Percentiles rank a stretch among this genome's conserved stretches.
phyloP scores from a whole-genome alignment of 768 basidiomycete genomes.

The Neoboletus brunneissimus region DNA sequence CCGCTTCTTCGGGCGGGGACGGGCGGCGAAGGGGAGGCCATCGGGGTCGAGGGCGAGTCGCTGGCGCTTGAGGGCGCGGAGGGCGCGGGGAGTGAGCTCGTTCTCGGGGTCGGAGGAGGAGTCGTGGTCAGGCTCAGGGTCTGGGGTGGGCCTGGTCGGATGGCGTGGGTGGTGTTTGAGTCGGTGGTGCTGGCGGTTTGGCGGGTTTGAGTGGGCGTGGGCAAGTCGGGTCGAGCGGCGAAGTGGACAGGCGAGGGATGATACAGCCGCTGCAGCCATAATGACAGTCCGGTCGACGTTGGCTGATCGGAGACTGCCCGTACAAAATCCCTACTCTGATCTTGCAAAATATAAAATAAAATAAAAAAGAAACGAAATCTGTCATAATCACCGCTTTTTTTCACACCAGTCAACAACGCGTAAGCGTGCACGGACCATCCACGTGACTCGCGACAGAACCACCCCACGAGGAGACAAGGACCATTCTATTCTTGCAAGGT shows the following conservation, averaged over 20 bases:
- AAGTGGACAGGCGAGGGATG: conserved; percentile 27
- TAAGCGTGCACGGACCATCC: conserved; percentile 28
- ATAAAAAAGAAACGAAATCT: background rate
- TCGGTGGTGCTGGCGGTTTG: background rate
- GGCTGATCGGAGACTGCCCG: conserved; percentile 12
- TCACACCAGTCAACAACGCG: conserved; percentile 17
- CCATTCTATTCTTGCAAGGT: no score
- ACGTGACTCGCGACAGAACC: conserved; percentile 14
- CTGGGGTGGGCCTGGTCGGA: background rate
- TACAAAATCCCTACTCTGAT: background rate
- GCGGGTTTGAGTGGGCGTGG: conserved; percentile 13
- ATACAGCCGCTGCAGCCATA: conserved; percentile 32
- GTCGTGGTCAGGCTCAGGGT: conserved; percentile 22
- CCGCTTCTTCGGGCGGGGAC: conserved; percentile 18
- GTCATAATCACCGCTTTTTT: background rate
- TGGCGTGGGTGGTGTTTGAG: background rate
- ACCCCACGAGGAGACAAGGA: no score
- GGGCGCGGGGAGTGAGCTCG: conserved; percentile 34
- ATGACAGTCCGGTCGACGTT: conserved; percentile 17
- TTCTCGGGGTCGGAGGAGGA: conserved; percentile 25
- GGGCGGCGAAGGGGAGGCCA: conserved; percentile 18
- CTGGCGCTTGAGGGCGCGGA: conserved; percentile 34
- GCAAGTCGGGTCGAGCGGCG: conserved; percentile 30
- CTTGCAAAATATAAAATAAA: background rate
- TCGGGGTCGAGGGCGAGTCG: conserved; percentile 32